Evolutionary conservation across 768 basidiomycete species (phyloP).

Genomic region (Boletus vermiculosoides): DNA sequence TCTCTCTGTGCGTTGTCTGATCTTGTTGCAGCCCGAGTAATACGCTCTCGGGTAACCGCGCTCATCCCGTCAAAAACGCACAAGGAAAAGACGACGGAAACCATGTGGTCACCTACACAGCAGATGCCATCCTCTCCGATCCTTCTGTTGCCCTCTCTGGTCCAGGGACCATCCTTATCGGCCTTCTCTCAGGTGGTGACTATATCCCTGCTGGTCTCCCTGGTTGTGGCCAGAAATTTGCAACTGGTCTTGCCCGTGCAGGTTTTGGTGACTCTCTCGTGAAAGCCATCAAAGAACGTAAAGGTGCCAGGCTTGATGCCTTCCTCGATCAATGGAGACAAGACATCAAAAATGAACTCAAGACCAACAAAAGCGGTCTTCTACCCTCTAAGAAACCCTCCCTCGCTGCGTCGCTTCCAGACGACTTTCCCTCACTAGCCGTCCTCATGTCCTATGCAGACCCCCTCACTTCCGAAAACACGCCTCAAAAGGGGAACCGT

Average conservation of each 20-base stretch:
- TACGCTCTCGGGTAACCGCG: constrained; percentile 68
- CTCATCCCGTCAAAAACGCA: constrained; percentile 60
- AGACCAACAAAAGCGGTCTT: constrained; percentile 62
- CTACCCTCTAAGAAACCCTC: constrained; percentile 63
- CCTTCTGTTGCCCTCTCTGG: constrained; percentile 50
- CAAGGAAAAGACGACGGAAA: constrained; percentile 74
- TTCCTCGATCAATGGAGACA: constrained; percentile 67
- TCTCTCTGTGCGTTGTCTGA: constrained; percentile 1
- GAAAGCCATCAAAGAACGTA: constrained; percentile 52
- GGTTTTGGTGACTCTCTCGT: constrained; percentile 75
- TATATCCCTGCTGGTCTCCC: constrained; percentile 72
- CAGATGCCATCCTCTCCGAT: constrained; percentile 42
- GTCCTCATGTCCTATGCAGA: constrained; percentile 75
- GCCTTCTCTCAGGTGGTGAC: constrained; percentile 86
- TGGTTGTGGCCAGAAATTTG: constrained; percentile 67
- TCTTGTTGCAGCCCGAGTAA: constrained; percentile 53
- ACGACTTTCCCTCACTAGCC: constrained; percentile 69
- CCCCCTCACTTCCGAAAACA: constrained; percentile 71
- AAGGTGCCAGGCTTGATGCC: constrained; percentile 41
- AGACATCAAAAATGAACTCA: constrained; percentile 59
- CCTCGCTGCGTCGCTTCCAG: constrained; percentile 61
- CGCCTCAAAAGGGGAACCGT: constrained; percentile 34
- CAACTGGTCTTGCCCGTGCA: constrained; percentile 75
- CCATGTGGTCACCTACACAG: constrained; percentile 47
- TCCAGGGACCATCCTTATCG: constrained; percentile 77